A percentile compares a stretch with the other conserved stretches of the same genome.
Conservation (phyloP, 805 yeast genomes). For the Candida ulmi region DNA sequence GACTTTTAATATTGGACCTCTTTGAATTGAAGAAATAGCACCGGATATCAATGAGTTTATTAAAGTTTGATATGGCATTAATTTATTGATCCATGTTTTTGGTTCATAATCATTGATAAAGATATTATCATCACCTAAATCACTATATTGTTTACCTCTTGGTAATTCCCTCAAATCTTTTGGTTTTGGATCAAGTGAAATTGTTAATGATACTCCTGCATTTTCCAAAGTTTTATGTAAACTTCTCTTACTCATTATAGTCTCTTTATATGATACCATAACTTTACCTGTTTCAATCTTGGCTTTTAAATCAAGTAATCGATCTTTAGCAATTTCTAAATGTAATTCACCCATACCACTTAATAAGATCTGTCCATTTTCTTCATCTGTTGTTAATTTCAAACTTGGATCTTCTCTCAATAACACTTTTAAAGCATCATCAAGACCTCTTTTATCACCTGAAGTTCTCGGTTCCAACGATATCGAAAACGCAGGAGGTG, state of each 20-base stretch:
- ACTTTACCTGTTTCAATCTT: conserved; percentile 76
- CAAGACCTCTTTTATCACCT: conserved; percentile 74
- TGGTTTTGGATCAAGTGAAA: conserved; percentile 30
- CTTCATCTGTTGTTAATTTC: conserved; percentile 67
- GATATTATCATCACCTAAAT: conserved; percentile 30
- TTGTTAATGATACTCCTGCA: conserved; percentile 19
- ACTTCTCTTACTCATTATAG: conserved; percentile 26
- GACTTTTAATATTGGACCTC: conserved; percentile 49
- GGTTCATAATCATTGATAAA: conserved; percentile 26
- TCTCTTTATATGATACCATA: conserved; percentile 86
- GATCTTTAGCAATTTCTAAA: conserved; percentile 77
- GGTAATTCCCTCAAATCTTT: conserved; percentile 20
- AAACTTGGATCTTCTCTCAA: conserved; percentile 91
- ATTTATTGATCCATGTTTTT: conserved; percentile 19
- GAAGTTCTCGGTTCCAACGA: conserved; percentile 77
- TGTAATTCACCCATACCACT: conserved; percentile 98
- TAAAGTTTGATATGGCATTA: conserved; percentile 48
- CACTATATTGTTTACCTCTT: conserved; percentile 20
- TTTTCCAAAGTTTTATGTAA: conserved; percentile 14
- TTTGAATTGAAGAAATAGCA: conserved; percentile 52
- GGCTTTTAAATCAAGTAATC: conserved; percentile 80
- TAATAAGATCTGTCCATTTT: conserved; percentile 79
- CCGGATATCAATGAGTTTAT: conserved; percentile 55
- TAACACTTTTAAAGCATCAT: conserved; percentile 57
- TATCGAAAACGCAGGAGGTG: conserved; percentile 90